Conservation (phyloP, 2,329 filamentous ascomycete species). For the Ophiostoma himal-ulmi region DNA sequence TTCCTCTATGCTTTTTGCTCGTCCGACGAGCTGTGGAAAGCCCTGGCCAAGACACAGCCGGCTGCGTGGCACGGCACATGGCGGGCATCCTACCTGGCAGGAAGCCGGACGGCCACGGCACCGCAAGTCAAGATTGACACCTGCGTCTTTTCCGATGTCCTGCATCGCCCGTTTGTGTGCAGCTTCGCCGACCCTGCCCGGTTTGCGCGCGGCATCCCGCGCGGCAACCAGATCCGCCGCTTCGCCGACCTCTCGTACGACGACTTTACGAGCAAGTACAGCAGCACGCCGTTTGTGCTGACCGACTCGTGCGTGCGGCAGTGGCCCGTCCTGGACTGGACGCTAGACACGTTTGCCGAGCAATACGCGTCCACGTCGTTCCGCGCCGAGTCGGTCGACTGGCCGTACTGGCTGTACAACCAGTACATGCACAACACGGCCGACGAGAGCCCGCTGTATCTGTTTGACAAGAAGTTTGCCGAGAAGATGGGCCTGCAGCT, state of each 20-base stretch:
- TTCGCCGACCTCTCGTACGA: constrained; percentile 62
- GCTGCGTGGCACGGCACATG: constrained; percentile 76
- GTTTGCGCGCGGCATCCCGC: constrained; percentile 66
- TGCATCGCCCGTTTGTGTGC: constrained; percentile 88
- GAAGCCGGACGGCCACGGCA: not conserved
- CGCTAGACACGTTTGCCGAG: constrained; percentile 57
- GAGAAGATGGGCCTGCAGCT: constrained; percentile 67
- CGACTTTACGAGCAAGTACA: constrained; percentile 72
- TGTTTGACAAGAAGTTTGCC: constrained; percentile 83
- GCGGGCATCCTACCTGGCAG: constrained; percentile 66
- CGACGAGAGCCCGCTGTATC: constrained; percentile 86
- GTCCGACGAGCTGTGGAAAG: constrained; percentile 84
- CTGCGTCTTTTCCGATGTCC: constrained; percentile 79
- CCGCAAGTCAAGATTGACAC: constrained; percentile 52
- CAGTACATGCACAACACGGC: constrained; percentile 72
- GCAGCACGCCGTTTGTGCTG: constrained; percentile 76
- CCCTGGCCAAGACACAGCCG: constrained; percentile 41
- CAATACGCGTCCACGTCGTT: constrained; percentile 64
- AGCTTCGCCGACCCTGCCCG: constrained; percentile 64
- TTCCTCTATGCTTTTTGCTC: constrained; percentile 80
- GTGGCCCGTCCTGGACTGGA: constrained; percentile 81
- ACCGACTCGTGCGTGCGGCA: constrained; percentile 63
- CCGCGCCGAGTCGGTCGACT: constrained; percentile 88
- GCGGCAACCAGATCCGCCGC: constrained; percentile 64
- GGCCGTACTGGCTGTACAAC: constrained; percentile 74